Conservation (phyloP, 116 monocot genomes). For the Phalaenopsis hybrid region DNA sequence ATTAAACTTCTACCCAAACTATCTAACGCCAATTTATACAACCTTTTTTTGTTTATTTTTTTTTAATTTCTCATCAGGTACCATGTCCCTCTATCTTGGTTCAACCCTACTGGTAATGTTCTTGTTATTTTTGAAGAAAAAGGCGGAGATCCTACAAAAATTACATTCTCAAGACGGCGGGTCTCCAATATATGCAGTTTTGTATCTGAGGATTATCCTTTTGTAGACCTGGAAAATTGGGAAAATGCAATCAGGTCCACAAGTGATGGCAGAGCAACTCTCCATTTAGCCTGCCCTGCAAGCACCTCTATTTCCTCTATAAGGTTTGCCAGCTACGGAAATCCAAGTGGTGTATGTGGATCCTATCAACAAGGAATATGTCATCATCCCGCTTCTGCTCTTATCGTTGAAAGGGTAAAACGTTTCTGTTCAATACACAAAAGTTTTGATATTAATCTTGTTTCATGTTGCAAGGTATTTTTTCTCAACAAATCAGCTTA, state of each 20-base stretch:
- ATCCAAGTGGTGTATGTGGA: constrained; percentile 65
- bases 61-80: constrained; percentile 22
- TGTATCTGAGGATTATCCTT: constrained; percentile 56
- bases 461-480: too few relatives aligned
- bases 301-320: constrained; percentile 43
- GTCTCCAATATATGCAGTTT: constrained; percentile 46
- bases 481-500: neutral
- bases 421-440: neutral
- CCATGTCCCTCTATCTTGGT: constrained; percentile 54
- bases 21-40: neutral
- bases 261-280: constrained; percentile 20
- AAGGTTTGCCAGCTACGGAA: constrained; percentile 84
- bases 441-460: too few relatives aligned
- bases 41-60: neutral
- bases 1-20: neutral
- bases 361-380: constrained; percentile 60
- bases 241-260: constrained; percentile 6
- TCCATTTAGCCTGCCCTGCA: constrained; percentile 49
- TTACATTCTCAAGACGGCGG: constrained; percentile 55
- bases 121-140: constrained; percentile 59
- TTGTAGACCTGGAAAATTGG: constrained; percentile 36
- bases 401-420: constrained; percentile 62
- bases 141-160: constrained; percentile 82
- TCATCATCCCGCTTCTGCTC: constrained; percentile 51
- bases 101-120: constrained; percentile 38